A percentile compares a stretch with the other conserved stretches of the same genome.
phyloP scores from a whole-genome alignment of 345 rosid species.

The Melaleuca alternifolia region DNA sequence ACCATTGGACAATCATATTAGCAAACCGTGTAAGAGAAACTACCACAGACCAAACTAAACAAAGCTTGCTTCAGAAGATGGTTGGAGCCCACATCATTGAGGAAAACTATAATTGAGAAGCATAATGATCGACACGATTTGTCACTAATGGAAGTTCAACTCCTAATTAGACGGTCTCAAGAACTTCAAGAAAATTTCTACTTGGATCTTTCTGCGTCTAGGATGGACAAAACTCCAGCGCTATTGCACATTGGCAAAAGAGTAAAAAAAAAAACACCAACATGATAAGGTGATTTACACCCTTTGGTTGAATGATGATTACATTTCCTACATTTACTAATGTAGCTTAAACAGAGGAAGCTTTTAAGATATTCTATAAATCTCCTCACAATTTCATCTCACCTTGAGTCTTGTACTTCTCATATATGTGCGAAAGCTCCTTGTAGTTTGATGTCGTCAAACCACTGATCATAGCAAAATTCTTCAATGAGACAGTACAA shows the following conservation, averaged over 20 bases:
- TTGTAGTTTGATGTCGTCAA: conserved; percentile 81
- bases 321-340: neutral
- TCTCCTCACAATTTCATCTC: neutral
- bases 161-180: neutral
- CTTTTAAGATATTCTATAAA: neutral
- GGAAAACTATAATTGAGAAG: neutral
- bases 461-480: conserved; percentile 45
- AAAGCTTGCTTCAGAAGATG: neutral
- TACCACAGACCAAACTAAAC: neutral
- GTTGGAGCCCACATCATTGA: neutral
- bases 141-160: neutral
- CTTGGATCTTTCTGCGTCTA: neutral
- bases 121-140: neutral
- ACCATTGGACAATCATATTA: neutral
- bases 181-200: neutral
- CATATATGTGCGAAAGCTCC: conserved; percentile 69
- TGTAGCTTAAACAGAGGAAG: neutral
- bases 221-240: neutral
- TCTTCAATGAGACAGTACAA: conserved; percentile 2
- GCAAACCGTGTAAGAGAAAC: neutral
- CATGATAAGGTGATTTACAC: neutral
- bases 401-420: conserved; percentile 94
- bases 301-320: neutral
- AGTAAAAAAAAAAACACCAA: neutral
- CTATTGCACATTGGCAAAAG: neutral